Conservation (phyloP, 371 early-diverging fungal genomes). For the Haplosporangium sp. region DNA sequence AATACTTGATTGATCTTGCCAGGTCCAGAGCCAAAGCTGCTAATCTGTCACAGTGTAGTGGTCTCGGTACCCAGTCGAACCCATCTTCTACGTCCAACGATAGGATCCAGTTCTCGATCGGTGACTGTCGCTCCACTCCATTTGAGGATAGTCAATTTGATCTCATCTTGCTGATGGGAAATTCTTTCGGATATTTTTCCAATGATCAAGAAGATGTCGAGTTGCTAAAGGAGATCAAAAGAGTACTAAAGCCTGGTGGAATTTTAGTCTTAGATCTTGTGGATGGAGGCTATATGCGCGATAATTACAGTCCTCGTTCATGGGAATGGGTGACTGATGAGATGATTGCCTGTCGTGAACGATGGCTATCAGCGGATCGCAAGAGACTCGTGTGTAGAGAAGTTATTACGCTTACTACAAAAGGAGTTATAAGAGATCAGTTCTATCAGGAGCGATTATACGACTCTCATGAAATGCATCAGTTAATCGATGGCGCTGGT, state of each 20-base stretch:
- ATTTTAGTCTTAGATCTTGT: conserved; percentile 51
- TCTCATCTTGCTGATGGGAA: conserved; percentile 69
- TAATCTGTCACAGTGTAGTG: too few species aligned
- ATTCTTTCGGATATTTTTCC: conserved; percentile 72
- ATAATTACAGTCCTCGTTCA: conserved; percentile 62
- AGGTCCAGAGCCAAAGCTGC: conserved; percentile 52
- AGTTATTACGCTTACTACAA: conserved; percentile 60
- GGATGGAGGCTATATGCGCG: conserved; percentile 68
- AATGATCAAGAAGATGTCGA: conserved; percentile 22
- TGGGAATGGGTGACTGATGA: conserved; percentile 78
- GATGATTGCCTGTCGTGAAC: conserved; percentile 74
- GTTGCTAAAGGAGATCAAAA: conserved; percentile 61
- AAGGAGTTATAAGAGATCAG: conserved; percentile 73
- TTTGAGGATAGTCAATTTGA: conserved; percentile 61
- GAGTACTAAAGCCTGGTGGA: conserved; percentile 60
- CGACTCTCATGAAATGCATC: conserved; percentile 56
- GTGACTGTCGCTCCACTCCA: conserved; percentile 71
- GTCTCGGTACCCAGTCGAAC: not conserved
- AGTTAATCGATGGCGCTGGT: conserved; percentile 55
- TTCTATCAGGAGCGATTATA: conserved; percentile 75
- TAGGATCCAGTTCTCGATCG: conserved; percentile 64
- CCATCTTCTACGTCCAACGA: not conserved
- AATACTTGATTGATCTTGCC: conserved; percentile 65
- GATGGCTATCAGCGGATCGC: conserved; percentile 63
- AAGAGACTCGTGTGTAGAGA: conserved; percentile 65